phyloP scores from a whole-genome alignment of 331 rosid genomes.

The Arachis monticola region DNA sequence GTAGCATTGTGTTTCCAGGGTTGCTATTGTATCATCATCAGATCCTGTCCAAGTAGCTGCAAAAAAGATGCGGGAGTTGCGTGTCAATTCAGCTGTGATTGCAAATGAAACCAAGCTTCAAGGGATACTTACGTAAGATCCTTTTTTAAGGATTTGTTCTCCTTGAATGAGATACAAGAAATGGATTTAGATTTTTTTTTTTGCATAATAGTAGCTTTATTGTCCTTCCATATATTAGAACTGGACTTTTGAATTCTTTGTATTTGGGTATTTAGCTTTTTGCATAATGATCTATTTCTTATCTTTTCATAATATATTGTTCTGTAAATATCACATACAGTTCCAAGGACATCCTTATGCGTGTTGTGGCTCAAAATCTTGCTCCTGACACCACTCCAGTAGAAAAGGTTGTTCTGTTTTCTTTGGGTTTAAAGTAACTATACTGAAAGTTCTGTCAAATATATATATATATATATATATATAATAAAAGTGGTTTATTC shows the following conservation, averaged over 20 bases:
- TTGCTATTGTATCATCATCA: slow-evolving; percentile 73
- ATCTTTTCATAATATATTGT: background rate
- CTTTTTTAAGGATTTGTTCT: background rate
- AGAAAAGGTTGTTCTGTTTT: slow-evolving; percentile 72
- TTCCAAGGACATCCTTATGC: slow-evolving; percentile 94
- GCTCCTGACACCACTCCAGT: slow-evolving; percentile 80
- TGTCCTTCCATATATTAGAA: slow-evolving; percentile 12
- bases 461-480: too few species aligned
- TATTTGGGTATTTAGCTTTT: background rate
- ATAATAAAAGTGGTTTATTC: slow-evolving; percentile 26
- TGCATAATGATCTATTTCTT: background rate
- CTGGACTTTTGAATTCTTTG: slow-evolving; percentile 1
- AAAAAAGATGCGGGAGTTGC: slow-evolving; percentile 81
- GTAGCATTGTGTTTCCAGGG: slow-evolving; percentile 70
- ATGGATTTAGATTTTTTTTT: slow-evolving; percentile 1
- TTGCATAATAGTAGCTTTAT: too few species aligned
- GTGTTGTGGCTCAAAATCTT: slow-evolving; percentile 85
- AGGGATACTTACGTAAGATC: slow-evolving; percentile 84
- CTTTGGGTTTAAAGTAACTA: slow-evolving; percentile 23
- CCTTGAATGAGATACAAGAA: slow-evolving; percentile 15
- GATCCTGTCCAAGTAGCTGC: slow-evolving; percentile 88
- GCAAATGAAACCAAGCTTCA: slow-evolving; percentile 71
- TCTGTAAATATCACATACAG: slow-evolving; percentile 53
- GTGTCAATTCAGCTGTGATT: slow-evolving; percentile 72
- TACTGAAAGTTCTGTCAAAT: background rate